Base-by-base conservation (phyloP, 306 rosid genomes). In the Prunus mira region DNA sequence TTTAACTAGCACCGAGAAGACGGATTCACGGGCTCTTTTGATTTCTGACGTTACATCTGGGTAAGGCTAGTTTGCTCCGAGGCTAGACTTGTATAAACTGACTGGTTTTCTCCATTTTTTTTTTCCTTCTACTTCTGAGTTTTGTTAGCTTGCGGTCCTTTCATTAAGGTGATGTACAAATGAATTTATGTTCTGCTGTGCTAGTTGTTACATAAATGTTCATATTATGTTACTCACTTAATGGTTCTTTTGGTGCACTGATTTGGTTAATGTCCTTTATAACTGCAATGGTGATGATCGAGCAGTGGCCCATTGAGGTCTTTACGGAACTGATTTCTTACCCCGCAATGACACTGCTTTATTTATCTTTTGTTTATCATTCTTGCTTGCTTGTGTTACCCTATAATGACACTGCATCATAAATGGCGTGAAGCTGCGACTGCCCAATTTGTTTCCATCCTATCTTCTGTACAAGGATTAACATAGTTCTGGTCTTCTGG, bases 1-100 rank as follows among this genome's bases (percentile, higher is more conserved):
- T 80, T 72, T 79, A 28, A 77, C 83, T 47, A 68, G 62, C 19
- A 84, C 88, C 52, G 91, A 64, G 77, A 71, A 82, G 78, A 56
- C 81, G 49, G 70, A 80, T 69, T 67, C 79, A 7, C 73, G 61
- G 50, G 68, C 10, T 60, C 65, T 76, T 70, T 34, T 34, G 68
- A 27, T 19, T 64, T 57, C 77, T 19, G 75, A 78, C 71, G 69
- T 13, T 55, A 50, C 79, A 34, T 73, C 73, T 56, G 65, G 82
- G 93, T 92, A 75, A 79, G 80, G 61, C 65, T 51, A 54, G 50
- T 60, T 45, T 79, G 7, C 41, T 73, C 20, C 5, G 46, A 55
- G 19, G 45, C 32, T 46, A 24, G 32, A 25, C 32, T 54, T 24
- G 22, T 22, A 49, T 49, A 12, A 49, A 49, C 54, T 49, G 18